A percentile compares a stretch with the other conserved stretches of the same genome.
phyloP scores from a whole-genome alignment of 768 basidiomycete genomes.

The Boletus reticulatus region DNA sequence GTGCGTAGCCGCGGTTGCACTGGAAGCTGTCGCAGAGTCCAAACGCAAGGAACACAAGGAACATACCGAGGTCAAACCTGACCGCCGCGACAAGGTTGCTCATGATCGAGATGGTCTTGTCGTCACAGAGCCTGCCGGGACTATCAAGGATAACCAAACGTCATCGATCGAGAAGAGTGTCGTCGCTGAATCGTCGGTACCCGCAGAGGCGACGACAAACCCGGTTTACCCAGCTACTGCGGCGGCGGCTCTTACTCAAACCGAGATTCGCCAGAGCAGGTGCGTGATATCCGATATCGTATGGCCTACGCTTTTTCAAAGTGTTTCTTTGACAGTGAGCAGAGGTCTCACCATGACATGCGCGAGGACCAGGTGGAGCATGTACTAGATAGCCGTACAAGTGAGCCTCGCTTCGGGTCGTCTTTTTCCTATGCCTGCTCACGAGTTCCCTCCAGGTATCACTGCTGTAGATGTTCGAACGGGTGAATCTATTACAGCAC shows the following conservation, averaged over 20 bases:
- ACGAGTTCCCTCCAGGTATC: not conserved
- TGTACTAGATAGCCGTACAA: not conserved
- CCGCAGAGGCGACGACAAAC: no score
- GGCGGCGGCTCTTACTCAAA: not conserved
- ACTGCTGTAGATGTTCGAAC: not conserved
- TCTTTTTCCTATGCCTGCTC: not conserved
- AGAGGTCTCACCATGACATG: not conserved
- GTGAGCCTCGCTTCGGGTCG: not conserved
- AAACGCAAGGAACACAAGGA: slow-evolving; percentile 1
- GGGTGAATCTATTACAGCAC: not conserved
- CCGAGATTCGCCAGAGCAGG: not conserved
- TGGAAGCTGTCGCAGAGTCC: slow-evolving; percentile 8
- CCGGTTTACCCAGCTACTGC: no score
- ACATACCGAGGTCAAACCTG: not conserved
- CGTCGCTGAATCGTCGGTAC: no score
- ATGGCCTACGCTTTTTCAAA: not conserved
- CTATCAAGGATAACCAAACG: not conserved
- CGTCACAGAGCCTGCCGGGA: not conserved
- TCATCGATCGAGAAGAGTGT: not conserved
- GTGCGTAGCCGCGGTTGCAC: slow-evolving; percentile 7
- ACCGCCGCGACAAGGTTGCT: not conserved
- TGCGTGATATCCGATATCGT: not conserved
- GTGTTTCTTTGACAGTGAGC: not conserved
- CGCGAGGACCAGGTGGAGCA: not conserved
- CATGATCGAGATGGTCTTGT: not conserved